Evolutionary conservation across 1,284 basidiomycete species (phyloP).

Genomic region (Neolentinus lepideus): DNA sequence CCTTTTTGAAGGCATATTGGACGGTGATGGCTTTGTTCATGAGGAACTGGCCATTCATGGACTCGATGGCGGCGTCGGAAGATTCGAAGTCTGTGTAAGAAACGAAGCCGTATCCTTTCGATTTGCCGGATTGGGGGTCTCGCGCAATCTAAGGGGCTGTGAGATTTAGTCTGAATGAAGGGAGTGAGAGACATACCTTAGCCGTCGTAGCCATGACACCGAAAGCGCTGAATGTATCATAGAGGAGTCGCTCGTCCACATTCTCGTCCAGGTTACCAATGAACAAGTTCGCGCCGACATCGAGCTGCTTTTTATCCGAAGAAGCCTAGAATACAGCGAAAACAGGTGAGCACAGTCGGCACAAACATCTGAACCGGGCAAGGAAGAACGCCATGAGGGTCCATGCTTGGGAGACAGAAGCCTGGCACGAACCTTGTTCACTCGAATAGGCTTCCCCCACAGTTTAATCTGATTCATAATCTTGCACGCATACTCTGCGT

Average conservation of each 20-base stretch:
- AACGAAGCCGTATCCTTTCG: conserved; percentile 96
- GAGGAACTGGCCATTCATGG: conserved; percentile 95
- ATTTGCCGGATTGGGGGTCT: conserved; percentile 77
- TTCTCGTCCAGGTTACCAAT: conserved; percentile 92
- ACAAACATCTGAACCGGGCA: neutral
- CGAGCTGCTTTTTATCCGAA: conserved; percentile 96
- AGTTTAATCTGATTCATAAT: conserved; percentile 99
- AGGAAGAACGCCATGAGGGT: conserved; percentile 2
- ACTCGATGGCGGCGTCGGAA: conserved; percentile 92
- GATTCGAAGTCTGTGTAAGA: conserved; percentile 97
- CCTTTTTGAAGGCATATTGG: conserved; percentile 98
- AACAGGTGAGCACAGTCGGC: conserved; percentile 1
- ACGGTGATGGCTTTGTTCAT: conserved; percentile 97
- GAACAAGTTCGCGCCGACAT: conserved; percentile 96
- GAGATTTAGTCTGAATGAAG: neutral
- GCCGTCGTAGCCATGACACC: conserved; percentile 92
- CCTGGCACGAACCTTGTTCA: conserved; percentile 78
- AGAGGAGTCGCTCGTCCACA: conserved; percentile 89
- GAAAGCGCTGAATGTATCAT: conserved; percentile 94
- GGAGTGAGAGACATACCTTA: conserved; percentile 54
- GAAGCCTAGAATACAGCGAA: conserved; percentile 50
- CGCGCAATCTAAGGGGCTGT: conserved; percentile 72
- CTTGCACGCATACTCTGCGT: conserved; percentile 98
- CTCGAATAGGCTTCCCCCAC: conserved; percentile 96
- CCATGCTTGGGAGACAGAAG: neutral